A percentile compares a stretch with the other conserved stretches of the same genome.
Evolutionary conservation across 176 grass and related monocot species (phyloP).

Genomic region (Eremochloa ophiuroides): DNA sequence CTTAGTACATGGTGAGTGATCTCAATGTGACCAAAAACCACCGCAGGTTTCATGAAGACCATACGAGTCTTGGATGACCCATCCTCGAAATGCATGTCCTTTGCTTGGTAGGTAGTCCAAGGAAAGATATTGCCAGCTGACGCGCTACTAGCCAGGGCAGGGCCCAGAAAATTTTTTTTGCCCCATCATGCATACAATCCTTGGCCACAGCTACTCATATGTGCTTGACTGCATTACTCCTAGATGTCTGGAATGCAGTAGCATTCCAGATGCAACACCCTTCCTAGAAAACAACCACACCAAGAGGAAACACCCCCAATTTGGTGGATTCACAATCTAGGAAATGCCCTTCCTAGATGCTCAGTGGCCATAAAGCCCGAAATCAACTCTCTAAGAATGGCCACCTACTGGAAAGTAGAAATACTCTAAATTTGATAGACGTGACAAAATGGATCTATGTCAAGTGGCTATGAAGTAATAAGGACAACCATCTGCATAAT

Average conservation of each 20-base stretch:
- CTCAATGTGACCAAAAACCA: neutral
- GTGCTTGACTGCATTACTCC: neutral
- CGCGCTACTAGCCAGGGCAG: neutral
- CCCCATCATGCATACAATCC: neutral
- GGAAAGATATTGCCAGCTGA: neutral
- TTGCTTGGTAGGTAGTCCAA: neutral
- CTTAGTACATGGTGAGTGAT: neutral
- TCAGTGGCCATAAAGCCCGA: neutral
- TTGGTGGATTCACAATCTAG: neutral
- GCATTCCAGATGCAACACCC: neutral
- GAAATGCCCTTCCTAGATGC: neutral
- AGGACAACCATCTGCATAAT: neutral
- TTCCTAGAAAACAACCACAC: slow-evolving; percentile 2
- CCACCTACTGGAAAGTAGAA: neutral
- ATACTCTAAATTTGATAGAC: neutral
- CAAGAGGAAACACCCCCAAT: neutral
- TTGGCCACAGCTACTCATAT: neutral
- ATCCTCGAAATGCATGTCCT: neutral
- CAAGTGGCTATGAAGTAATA: neutral
- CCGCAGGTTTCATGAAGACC: neutral
- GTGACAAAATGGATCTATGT: neutral
- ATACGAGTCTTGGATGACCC: neutral
- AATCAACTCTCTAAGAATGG: neutral
- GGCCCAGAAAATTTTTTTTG: neutral
- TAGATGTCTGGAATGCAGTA: neutral